Conservation (phyloP, 108 stramenopile genomes). For the Bacterosira constricta region DNA sequence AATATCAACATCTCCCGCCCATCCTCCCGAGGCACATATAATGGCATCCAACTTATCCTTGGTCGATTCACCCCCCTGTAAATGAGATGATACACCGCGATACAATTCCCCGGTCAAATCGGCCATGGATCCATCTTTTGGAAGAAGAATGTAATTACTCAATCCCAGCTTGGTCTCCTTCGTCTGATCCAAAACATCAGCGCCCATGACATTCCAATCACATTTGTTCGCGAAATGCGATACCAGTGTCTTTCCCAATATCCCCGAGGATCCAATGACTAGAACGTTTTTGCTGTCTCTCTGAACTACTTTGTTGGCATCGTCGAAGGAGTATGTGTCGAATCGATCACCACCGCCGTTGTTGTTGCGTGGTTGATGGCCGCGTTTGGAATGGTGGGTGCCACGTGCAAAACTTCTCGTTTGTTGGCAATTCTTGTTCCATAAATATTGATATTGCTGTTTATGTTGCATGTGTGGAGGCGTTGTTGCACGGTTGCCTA, state of each 20-base stretch:
- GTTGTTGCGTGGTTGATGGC: not conserved
- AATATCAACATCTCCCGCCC: conserved; percentile 52
- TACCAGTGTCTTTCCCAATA: conserved; percentile 55
- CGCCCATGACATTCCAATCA: conserved; percentile 63
- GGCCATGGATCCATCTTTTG: conserved; percentile 38
- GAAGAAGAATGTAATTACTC: conserved; percentile 52
- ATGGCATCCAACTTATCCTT: conserved; percentile 63
- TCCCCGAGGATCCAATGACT: conserved; percentile 77
- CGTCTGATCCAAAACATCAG: conserved; percentile 36
- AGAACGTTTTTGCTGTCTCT: conserved; percentile 49
- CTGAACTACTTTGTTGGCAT: not conserved
- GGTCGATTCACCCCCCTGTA: not conserved
- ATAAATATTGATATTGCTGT: not conserved
- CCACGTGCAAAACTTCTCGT: not conserved
- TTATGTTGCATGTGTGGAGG: not conserved
- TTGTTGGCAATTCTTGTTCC: not conserved
- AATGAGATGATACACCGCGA: conserved; percentile 45
- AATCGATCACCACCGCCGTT: not conserved
- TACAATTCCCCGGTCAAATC: conserved; percentile 55
- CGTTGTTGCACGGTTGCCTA: not conserved
- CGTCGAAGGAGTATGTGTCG: not conserved
- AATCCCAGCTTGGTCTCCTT: not conserved
- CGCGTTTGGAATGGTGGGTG: not conserved
- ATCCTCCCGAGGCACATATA: conserved; percentile 64
- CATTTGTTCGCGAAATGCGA: conserved; percentile 38